These are phyloP conservation scores for Lasiosphaeriaceae sp. DNA, from an alignment of 495 filamentous ascomycete species.

Conservation along the genomic window DNA sequence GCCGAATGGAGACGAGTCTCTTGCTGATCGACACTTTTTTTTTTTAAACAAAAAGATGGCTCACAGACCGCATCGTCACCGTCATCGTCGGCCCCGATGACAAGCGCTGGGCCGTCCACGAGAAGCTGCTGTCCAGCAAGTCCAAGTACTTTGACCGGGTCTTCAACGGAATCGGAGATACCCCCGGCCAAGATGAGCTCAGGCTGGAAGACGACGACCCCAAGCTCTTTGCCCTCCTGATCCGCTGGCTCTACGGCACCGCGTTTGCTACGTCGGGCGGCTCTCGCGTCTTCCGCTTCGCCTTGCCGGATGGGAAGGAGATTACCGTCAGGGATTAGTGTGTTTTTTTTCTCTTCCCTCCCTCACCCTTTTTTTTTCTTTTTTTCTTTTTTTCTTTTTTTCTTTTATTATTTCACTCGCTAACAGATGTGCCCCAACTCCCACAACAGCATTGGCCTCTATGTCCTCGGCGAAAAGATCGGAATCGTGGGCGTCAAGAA, in stretches of 20 bases:
- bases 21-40: not conserved
- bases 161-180: slow-evolving; percentile 7
- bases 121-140: slow-evolving; percentile 19
- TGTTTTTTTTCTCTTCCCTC: not conserved
- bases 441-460: slow-evolving; percentile 21
- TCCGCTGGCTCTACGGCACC: slow-evolving; percentile 30
- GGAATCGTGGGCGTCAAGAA: slow-evolving; percentile 13
- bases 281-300: slow-evolving; percentile 12
- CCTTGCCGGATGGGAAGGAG: slow-evolving; percentile 10
- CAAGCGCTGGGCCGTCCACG: slow-evolving; percentile 21
- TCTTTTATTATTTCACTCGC: not conserved
- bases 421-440: not conserved
- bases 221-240: slow-evolving; percentile 20
- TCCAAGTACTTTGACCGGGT: slow-evolving; percentile 20
- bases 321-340: slow-evolving; percentile 26
- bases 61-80: slow-evolving; percentile 21
- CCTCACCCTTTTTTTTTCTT: too few relatives aligned
- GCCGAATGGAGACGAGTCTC: not conserved
- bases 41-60: slow-evolving; percentile 9
- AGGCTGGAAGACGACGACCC: slow-evolving; percentile 15
- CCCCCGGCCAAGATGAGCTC: slow-evolving; percentile 4
- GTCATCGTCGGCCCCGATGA: slow-evolving; percentile 15
- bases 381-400: too few relatives aligned
- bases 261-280: slow-evolving; percentile 12
- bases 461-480: slow-evolving; percentile 24